These are phyloP conservation scores for Clavispora santaluciae DNA, from an alignment of 805 yeast genomes.

Conservation along the genomic window DNA sequence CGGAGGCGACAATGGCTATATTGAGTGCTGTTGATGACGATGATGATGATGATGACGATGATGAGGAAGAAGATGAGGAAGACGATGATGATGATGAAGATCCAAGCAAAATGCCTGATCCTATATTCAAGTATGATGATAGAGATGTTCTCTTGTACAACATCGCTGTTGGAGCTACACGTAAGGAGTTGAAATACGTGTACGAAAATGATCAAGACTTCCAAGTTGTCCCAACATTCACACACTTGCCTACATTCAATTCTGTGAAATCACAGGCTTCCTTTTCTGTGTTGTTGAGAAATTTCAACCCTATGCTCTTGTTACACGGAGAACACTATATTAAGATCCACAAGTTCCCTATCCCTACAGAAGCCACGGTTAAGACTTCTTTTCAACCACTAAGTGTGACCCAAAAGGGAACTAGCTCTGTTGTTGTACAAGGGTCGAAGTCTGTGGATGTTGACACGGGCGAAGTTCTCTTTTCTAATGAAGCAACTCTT, in stretches of 20 bases:
- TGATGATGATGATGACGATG: conserved; percentile 33
- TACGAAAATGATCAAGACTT: conserved; percentile 76
- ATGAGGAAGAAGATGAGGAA: conserved; percentile 31
- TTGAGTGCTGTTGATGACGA: conserved; percentile 54
- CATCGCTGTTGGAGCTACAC: conserved; percentile 81
- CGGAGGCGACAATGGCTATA: conserved; percentile 78
- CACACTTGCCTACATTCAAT: conserved; percentile 81
- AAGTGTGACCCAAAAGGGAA: conserved; percentile 77
- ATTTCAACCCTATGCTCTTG: conserved; percentile 84
- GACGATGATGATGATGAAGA: conserved; percentile 34
- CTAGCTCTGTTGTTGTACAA: conserved; percentile 74
- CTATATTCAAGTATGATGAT: conserved; percentile 54
- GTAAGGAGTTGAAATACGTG: conserved; percentile 68
- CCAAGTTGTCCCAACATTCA: conserved; percentile 84
- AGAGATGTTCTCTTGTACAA: conserved; percentile 80
- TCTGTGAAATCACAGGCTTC: conserved; percentile 53
- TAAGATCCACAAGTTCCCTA: conserved; percentile 67
- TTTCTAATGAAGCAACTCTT: conserved; percentile 78
- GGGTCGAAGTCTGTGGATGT: conserved; percentile 68
- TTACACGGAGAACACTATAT: conserved; percentile 95
- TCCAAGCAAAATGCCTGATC: conserved; percentile 34
- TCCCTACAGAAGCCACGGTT: conserved; percentile 66
- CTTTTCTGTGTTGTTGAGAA: conserved; percentile 58
- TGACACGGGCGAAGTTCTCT: conserved; percentile 61
- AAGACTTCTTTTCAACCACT: conserved; percentile 63